These are phyloP conservation scores for Clitopilus passeckerianus DNA, from an alignment of 768 basidiomycete genomes.

Conservation along the genomic window DNA sequence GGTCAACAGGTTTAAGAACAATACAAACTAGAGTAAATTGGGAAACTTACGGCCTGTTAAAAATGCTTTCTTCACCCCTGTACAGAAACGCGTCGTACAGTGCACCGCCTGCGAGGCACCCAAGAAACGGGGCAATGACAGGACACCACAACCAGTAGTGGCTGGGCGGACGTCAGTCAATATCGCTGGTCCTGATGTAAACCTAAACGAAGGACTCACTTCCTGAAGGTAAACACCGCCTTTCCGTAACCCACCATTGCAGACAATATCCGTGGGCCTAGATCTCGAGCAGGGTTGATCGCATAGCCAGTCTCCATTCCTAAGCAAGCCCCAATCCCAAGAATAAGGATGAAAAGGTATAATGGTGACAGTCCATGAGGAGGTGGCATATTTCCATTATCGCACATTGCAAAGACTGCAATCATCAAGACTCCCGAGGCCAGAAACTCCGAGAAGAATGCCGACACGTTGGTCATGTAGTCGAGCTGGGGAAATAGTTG, in stretches of 20 bases:
- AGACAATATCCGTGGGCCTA: constrained; percentile 61
- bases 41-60: constrained; percentile 42
- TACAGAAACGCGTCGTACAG: constrained; percentile 58
- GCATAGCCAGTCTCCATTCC: constrained; percentile 59
- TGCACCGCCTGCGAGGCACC: constrained; percentile 47
- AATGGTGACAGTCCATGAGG: constrained; percentile 50
- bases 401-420: constrained; percentile 45
- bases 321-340: constrained; percentile 51
- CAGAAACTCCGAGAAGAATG: constrained; percentile 48
- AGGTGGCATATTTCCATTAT: constrained; percentile 46
- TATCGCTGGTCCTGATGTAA: neutral
- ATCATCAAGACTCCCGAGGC: constrained; percentile 52
- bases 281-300: constrained; percentile 35
- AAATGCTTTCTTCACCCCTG: constrained; percentile 47
- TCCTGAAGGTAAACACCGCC: constrained; percentile 31
- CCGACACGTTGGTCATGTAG: constrained; percentile 35
- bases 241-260: constrained; percentile 66
- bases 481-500: constrained; percentile 17
- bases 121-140: constrained; percentile 50
- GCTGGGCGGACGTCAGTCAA: constrained; percentile 18
- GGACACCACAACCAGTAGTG: constrained; percentile 79
- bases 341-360: constrained; percentile 47
- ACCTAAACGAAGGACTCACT: constrained; percentile 20
- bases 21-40: too few species aligned
- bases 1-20: too few species aligned